phyloP scores from a whole-genome alignment of 371 early-diverging fungal genomes.

The Mortierella sp. region DNA sequence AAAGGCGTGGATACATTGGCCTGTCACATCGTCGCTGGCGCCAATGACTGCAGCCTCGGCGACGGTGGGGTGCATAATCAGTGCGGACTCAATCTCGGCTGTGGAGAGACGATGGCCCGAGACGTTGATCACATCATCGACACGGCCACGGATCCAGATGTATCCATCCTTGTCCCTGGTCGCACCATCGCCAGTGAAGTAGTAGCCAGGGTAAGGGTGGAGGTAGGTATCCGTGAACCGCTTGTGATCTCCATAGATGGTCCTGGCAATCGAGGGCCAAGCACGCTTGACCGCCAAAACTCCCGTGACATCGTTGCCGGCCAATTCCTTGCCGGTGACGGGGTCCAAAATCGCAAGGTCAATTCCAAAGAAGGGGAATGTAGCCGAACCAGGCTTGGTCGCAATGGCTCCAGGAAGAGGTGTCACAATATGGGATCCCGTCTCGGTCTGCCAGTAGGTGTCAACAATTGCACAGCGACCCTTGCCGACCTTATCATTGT shows the following conservation, averaged over 20 bases:
- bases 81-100: slow-evolving; percentile 95
- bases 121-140: slow-evolving; percentile 98
- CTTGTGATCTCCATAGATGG: slow-evolving; percentile 91
- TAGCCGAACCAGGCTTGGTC: slow-evolving; percentile 96
- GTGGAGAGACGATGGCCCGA: slow-evolving; percentile 98
- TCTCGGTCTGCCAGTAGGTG: slow-evolving; percentile 98
- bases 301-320: slow-evolving; percentile 89
- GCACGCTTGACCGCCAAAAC: slow-evolving; percentile 90
- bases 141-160: slow-evolving; percentile 95
- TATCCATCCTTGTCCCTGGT: slow-evolving; percentile 94
- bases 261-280: slow-evolving; percentile 98
- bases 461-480: slow-evolving; percentile 94
- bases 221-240: slow-evolving; percentile 95
- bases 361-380: slow-evolving; percentile 97
- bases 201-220: slow-evolving; percentile 86
- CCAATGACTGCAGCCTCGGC: slow-evolving; percentile 98
- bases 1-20: slow-evolving; percentile 85
- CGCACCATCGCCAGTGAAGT: slow-evolving; percentile 94
- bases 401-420: slow-evolving; percentile 90
- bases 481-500: slow-evolving; percentile 89
- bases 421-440: slow-evolving; percentile 94
- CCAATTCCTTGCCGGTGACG: slow-evolving; percentile 77
- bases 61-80: slow-evolving; percentile 84
- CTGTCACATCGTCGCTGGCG: slow-evolving; percentile 93
- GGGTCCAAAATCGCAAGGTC: slow-evolving; percentile 90